Base-by-base conservation (phyloP, 192 early-diverging fungal species). In the Coemansia sp. region DNA sequence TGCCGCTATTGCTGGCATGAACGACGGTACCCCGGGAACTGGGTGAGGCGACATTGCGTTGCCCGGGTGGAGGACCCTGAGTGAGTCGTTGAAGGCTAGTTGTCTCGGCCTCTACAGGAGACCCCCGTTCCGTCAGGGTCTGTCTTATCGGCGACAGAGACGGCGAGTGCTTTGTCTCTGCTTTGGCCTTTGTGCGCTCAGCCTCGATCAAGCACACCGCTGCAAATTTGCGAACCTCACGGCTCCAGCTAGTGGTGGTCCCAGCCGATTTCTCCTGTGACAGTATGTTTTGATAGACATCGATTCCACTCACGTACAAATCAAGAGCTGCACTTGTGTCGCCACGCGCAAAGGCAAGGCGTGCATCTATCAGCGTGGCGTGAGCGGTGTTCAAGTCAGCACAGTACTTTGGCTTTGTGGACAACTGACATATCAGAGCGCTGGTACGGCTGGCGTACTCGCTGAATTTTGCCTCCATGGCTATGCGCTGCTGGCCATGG, bases 211-310 rank as follows among this genome's bases (percentile, higher is more conserved):
- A 46, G n/a, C 74, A 72, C 8, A 64, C 12, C 2, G 33, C 39
- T 3, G 75, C 75, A 69, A 73, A 76, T 18, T 63, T 53, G 24
- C 65, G 69, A n/a, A 82, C 71, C 69, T 82, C 80, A 22, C 79
- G 74, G 2, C 50, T 31, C 79, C 74, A 76, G 16, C 46, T 34
- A 41, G 22, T 22, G 38, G 47, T 22, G 39, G 50, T 2, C 52
- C 62, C 33, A 8, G 33, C 73, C 12, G 61, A 58, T 44, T 66
- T 70, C 12, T 69, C 70, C 29, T 27, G 68, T 1, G 57, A 68
- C 49, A 82, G 64, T 4, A 82, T 68, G 43, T 41, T 68, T 55
- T 82, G 80, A 65, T 82, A 82, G 15, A 58, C 52, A 13, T 68
- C 69, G 29, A 82, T 74, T 12, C 75, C 72, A 13, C 46, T n/a